Evolutionary conservation across 208 protist species (phyloP), one percentile per base, ranked within the genome.

Genomic region (Entamoeba histolytica): DNA sequence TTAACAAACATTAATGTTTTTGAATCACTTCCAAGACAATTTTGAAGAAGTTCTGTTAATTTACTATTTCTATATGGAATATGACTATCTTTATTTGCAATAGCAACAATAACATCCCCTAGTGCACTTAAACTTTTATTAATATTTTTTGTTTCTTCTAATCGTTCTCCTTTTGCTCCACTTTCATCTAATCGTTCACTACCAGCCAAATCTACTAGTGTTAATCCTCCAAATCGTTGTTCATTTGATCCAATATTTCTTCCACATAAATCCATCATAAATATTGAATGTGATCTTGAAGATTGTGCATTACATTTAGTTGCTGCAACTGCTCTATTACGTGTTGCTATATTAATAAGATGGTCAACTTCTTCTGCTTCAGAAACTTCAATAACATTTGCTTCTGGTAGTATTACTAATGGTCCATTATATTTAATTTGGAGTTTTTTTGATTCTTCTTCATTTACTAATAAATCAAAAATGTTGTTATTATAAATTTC

Each of bases 191-290:
- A 14, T 69, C 55, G 95, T 95, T 98, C 97, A 94, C 95, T 97
- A 7, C 97, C 97, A 35, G 97, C 97, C 49, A 98, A 95, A 95
- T 98, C 97, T 39, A 97, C 97, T 23, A 98, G 95, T 49, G 96
- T 96, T 5, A 98, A 95, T 23, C 55, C 55, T 23, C 55, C 55
- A 69, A 69, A 69, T 69, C 55, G 55, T 23, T 69, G 55, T 69
- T 69, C 55, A 69, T 69, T 69, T 23, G 55, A 69, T 3, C 17
- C 12, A 69, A 69, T 28, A 23, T 69, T 69, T 23, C 23, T 69
- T 23, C 55, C 55, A 69, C 23, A 69, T 14, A 69, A 28, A 28
- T 69, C 55, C 55, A 69, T 69, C 17, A 69, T 91, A 35, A 91
- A 17, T 12, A 91, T 39, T 44, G 8, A 44, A 91, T 91, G 69